Evolutionary conservation across 805 yeast genomes (phyloP).

Genomic region (Metschnikowia kofuensis): DNA sequence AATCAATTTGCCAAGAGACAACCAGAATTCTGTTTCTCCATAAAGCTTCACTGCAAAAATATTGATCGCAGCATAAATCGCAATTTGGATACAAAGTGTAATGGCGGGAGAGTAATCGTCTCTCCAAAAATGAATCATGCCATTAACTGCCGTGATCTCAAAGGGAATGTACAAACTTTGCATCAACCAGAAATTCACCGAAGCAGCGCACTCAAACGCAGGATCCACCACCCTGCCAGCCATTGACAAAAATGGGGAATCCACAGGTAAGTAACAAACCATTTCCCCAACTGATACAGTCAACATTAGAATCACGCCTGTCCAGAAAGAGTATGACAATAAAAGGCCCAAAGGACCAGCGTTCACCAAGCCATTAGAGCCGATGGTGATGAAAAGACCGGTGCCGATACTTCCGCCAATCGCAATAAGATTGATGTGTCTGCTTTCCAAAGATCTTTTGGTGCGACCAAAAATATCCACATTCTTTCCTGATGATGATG

Average conservation of each 20-base stretch:
- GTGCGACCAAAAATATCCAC: constrained; percentile 9
- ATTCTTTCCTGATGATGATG: constrained; percentile 4
- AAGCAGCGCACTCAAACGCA: constrained; percentile 33
- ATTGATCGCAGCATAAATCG: constrained; percentile 46
- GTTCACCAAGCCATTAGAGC: constrained; percentile 26
- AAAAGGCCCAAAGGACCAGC: constrained; percentile 37
- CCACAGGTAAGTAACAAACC: constrained; percentile 36
- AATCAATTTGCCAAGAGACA: constrained; percentile 57
- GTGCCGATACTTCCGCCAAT: constrained; percentile 43
- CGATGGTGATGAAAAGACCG: constrained; percentile 36
- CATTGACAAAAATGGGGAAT: constrained; percentile 36
- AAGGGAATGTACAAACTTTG: constrained; percentile 35
- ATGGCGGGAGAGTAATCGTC: constrained; percentile 48
- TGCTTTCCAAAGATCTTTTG: constrained; percentile 18
- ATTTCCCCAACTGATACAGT: constrained; percentile 38
- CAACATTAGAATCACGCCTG: constrained; percentile 26
- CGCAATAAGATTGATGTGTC: constrained; percentile 39
- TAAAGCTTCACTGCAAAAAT: constrained; percentile 69
- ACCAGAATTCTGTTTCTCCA: constrained; percentile 83
- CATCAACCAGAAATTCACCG: constrained; percentile 41
- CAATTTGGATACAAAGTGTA: constrained; percentile 42
- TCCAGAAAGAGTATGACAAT: constrained; percentile 32
- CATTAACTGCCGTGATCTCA: constrained; percentile 38
- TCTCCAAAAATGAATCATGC: constrained; percentile 54
- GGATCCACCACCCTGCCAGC: constrained; percentile 39